Percentiles rank a stretch among this genome's conserved stretches.
Evolutionary conservation across 1,139 yeast genomes (phyloP).

Genomic region (Trichomonascaceae sp.): DNA sequence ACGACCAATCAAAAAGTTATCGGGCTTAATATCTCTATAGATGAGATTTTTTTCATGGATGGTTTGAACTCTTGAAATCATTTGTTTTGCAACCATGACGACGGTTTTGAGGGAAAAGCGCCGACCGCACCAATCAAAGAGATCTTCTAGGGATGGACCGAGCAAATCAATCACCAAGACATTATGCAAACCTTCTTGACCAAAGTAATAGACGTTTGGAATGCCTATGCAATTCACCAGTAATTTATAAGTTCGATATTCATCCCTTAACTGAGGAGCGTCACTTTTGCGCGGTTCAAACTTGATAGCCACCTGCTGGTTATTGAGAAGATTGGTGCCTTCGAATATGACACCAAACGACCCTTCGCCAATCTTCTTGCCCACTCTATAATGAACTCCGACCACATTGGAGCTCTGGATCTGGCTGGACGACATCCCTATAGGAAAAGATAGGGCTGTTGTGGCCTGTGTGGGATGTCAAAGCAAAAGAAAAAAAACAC

Average conservation of each 20-base stretch:
- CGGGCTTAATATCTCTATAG: conserved; percentile 94
- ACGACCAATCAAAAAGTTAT: conserved; percentile 80
- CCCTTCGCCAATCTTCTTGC: conserved; percentile 96
- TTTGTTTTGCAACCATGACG: conserved; percentile 85
- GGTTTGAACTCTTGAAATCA: conserved; percentile 79
- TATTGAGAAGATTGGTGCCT: conserved; percentile 81
- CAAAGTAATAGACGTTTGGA: conserved; percentile 93
- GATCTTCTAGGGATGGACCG: conserved; percentile 93
- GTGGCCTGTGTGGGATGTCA: conserved; percentile 10
- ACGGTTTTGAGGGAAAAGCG: conserved; percentile 82
- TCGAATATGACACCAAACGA: conserved; percentile 96
- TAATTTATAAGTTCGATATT: conserved; percentile 85
- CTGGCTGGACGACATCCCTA: conserved; percentile 24
- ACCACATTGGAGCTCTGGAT: conserved; percentile 44
- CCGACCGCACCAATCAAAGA: conserved; percentile 98
- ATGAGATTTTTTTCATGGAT: conserved; percentile 87
- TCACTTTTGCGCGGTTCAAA: conserved; percentile 92
- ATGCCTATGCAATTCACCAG: conserved; percentile 79
- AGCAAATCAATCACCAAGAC: conserved; percentile 86
- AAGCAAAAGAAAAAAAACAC: conserved; percentile 9
- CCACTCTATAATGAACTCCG: conserved; percentile 85
- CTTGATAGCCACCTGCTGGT: conserved; percentile 67
- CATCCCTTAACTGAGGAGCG: conserved; percentile 95
- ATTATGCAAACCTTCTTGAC: conserved; percentile 95
- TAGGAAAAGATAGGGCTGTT: conserved; percentile 1